A percentile compares a stretch with the other conserved stretches of the same genome.
These are phyloP conservation scores for Termitomyces eurrhizus DNA, from an alignment of 768 basidiomycete species.

Conservation along the genomic window DNA sequence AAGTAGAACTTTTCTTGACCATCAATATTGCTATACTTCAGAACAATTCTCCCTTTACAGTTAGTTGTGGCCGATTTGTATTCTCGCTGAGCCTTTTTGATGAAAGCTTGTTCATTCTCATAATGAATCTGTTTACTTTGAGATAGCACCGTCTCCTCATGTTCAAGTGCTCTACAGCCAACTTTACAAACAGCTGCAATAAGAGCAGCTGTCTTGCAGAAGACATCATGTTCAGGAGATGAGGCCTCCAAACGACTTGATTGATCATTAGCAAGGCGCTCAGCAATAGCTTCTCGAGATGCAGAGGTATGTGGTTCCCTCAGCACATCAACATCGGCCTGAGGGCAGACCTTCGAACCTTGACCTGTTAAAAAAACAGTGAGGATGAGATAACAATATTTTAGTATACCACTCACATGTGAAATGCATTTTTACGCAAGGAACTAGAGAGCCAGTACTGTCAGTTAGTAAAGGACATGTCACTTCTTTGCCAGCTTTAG, in stretches of 20 bases:
- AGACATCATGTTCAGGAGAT: background rate
- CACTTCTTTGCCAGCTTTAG: background rate
- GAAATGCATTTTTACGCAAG: background rate
- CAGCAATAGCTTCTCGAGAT: background rate
- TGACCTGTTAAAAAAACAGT: constrained; percentile 7
- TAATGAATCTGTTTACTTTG: background rate
- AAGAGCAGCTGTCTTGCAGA: background rate
- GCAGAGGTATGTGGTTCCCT: background rate
- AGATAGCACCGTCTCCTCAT: background rate
- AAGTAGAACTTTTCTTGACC: no score
- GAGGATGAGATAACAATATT: background rate
- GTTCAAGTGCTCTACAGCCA: background rate
- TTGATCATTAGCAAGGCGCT: background rate
- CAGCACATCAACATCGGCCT: constrained; percentile 4
- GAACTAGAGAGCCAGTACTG: background rate
- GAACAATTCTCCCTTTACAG: background rate
- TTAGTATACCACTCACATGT: background rate
- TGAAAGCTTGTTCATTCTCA: background rate
- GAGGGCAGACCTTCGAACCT: constrained; percentile 18
- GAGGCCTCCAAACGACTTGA: no score
- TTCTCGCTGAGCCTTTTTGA: background rate
- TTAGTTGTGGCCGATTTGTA: no score
- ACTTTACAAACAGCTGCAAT: background rate
- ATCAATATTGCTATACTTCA: background rate
- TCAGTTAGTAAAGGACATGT: background rate